A percentile compares a stretch with the other conserved stretches of the same genome.
phyloP scores from a whole-genome alignment of 257 asterid genomes.

The Forsythia viridissima region DNA sequence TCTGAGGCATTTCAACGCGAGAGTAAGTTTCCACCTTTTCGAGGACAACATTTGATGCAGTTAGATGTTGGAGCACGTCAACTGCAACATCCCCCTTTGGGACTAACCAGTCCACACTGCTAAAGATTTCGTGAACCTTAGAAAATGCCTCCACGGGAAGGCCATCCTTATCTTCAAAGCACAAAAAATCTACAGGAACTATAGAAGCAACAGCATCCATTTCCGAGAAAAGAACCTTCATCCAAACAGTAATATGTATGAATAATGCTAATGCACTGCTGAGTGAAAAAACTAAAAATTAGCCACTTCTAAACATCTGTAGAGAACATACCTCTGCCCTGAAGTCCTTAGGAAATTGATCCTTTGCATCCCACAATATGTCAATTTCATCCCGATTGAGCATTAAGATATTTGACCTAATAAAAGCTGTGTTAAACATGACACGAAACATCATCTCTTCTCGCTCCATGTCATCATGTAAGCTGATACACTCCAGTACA shows the following conservation, averaged over 20 bases:
- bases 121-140: conserved; percentile 84
- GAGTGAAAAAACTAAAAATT: conserved; percentile 23
- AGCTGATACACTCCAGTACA: conserved; percentile 83
- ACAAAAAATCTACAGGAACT: conserved; percentile 60
- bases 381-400: conserved; percentile 89
- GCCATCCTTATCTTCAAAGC: conserved; percentile 94
- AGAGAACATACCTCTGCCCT: conserved; percentile 74
- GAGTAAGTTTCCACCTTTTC: conserved; percentile 43
- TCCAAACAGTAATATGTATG: conserved; percentile 24
- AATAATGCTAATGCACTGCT: conserved; percentile 21
- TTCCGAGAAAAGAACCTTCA: conserved; percentile 93
- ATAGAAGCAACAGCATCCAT: conserved; percentile 69
- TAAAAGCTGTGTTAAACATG: conserved; percentile 96
- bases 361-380: conserved; percentile 79
- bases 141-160: conserved; percentile 96
- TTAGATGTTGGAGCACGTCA: conserved; percentile 57
- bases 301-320: conserved; percentile 10
- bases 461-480: conserved; percentile 70
- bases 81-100: conserved; percentile 67
- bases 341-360: conserved; percentile 80
- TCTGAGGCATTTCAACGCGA: conserved; percentile 40
- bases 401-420: conserved; percentile 88
- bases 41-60: conserved; percentile 42
- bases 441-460: conserved; percentile 87
- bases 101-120: conserved; percentile 80